Evolutionary conservation across 1,139 yeast genomes (phyloP).

Genomic region (Debaryomycetaceae sp.): DNA sequence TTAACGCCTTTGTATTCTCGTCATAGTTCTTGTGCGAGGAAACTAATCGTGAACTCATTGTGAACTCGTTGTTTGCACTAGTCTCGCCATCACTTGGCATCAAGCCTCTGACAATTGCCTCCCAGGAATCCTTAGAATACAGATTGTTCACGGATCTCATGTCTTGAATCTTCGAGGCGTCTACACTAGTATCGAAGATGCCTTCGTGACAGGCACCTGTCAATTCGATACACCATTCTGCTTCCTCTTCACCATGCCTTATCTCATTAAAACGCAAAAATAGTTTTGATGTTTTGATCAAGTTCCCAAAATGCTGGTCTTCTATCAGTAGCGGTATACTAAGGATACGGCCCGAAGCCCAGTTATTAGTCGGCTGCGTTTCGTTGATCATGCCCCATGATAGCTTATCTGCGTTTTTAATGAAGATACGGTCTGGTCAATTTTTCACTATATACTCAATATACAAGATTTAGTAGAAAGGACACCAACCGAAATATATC

Average conservation of each 20-base stretch:
- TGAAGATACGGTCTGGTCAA: neutral
- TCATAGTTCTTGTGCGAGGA: conserved; percentile 13
- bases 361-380: neutral
- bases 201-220: conserved; percentile 20
- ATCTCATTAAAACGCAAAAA: conserved; percentile 13
- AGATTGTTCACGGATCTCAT: conserved; percentile 2
- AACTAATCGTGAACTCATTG: conserved; percentile 4
- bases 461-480: conserved; percentile 35
- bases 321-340: conserved; percentile 21
- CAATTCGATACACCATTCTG: conserved; percentile 12
- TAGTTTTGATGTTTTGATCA: conserved; percentile 14
- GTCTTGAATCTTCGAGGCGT: conserved; percentile 2
- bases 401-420: neutral
- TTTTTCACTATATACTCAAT: neutral
- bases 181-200: conserved; percentile 11
- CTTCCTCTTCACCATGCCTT: conserved; percentile 12
- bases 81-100: conserved; percentile 2
- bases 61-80: neutral
- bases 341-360: conserved; percentile 11
- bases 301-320: conserved; percentile 11
- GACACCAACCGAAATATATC: conserved; percentile 83
- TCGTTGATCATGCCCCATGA: neutral
- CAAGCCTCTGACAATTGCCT: conserved; percentile 1
- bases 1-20: conserved; percentile 5
- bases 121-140: conserved; percentile 6